Percentiles rank a stretch among this genome's conserved stretches.
Conservation (phyloP, 352 stramenopile genomes). For the Globisporangium nodosum region DNA sequence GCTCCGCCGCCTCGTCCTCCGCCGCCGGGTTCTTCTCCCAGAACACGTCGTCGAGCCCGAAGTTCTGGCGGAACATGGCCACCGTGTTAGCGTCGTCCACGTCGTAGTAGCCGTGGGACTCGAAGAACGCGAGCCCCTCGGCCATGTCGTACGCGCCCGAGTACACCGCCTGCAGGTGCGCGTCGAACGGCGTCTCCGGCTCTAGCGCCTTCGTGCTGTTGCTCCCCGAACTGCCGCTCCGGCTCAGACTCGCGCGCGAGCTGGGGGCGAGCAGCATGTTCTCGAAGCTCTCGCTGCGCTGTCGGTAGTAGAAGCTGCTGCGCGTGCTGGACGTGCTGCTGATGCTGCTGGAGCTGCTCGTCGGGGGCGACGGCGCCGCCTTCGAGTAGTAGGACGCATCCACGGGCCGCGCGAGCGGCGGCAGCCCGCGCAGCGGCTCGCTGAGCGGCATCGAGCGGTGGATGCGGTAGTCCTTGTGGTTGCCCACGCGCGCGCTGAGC, state of each 20-base stretch:
- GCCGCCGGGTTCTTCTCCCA: conserved; percentile 24
- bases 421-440: conserved; percentile 11
- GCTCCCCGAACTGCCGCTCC: not conserved
- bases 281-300: conserved; percentile 17
- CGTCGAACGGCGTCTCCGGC: conserved; percentile 49
- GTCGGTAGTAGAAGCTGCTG: conserved; percentile 13
- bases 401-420: conserved; percentile 12
- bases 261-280: conserved; percentile 8
- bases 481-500: conserved; percentile 8
- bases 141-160: conserved; percentile 30
- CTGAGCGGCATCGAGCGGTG: conserved; percentile 14
- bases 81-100: conserved; percentile 77
- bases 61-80: conserved; percentile 73
- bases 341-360: no score
- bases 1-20: conserved; percentile 17
- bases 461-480: conserved; percentile 17
- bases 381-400: conserved; percentile 15
- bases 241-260: conserved; percentile 1
- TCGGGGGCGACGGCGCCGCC: not conserved
- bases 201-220: not conserved
- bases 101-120: conserved; percentile 81
- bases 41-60: conserved; percentile 56
- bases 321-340: conserved; percentile 1
- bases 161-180: conserved; percentile 64
- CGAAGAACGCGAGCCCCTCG: conserved; percentile 71